Evolutionary conservation across 1,284 basidiomycete genomes (phyloP), one percentile per base, ranked within the genome.

Genomic region (Ganoderma meredithae): DNA sequence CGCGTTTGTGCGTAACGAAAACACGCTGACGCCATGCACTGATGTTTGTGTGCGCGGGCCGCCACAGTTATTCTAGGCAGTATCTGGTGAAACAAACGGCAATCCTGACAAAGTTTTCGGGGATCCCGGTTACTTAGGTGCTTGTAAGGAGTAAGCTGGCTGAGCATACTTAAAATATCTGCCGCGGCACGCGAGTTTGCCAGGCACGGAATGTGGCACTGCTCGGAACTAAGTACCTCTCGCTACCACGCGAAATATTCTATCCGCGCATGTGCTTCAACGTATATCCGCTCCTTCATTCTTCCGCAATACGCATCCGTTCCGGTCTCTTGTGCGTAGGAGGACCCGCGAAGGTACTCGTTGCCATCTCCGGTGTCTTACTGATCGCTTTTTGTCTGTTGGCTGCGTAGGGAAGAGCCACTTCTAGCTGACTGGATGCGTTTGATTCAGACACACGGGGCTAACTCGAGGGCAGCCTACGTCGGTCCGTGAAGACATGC

Each of bases 361-460:
- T 31, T 52, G 17, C 47, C 22, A 5, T 3, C 47, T 52, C 47
- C 22, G n/a, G 22, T 52, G 12, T 27, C 47, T 27, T 52, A 22
- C 22, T 22, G 47, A n/a, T 49, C 9, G 22, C 25, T 33, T 49
- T 25, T 39, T 33, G 44, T n/a, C 36, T 22, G 44, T 59, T 36
- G 33, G n/a, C 19, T 60, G 52, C 47, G 10, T 22, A 13, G 47
- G 47, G 22, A 13, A 27, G 47, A 47, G n/a, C n/a, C 44, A 10
- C 44, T 69, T 71, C 44, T 72, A 67, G 69, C 71, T 72, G 71
- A 72, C 71, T n/a, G 55, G 22, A 68, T 58, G 9, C 41, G 8
- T 15, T 53, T 72, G 64, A 72, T 31, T 31, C 71, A 52, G 59
- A 68, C 41, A 58, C 31, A 31, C 31, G 58, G 47, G 40, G 53